These are phyloP conservation scores for Amaranthus hypochondriacus DNA, from an alignment of 148 eudicot genomes.

Conservation along the genomic window DNA sequence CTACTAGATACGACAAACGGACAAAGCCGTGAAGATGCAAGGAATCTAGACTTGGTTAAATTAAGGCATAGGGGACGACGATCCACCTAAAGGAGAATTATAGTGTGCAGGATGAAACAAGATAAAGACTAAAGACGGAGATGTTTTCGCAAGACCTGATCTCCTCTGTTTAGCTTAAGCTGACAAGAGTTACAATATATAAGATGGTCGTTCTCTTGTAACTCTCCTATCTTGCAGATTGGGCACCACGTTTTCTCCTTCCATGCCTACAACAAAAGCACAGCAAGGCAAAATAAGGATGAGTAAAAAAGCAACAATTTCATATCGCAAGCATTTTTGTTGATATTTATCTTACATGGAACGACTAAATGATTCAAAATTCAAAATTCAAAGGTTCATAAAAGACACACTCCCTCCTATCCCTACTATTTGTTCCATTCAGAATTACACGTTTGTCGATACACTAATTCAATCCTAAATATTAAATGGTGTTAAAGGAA, in stretches of 20 bases:
- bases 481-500: too few relatives aligned
- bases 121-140: slow-evolving; percentile 17
- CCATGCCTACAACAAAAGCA: slow-evolving; percentile 37
- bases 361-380: neutral
- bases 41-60: too few relatives aligned
- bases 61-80: too few relatives aligned
- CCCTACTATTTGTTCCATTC: neutral
- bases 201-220: slow-evolving; percentile 47
- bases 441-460: too few relatives aligned
- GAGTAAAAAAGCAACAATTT: neutral
- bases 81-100: neutral
- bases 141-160: slow-evolving; percentile 46
- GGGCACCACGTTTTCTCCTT: slow-evolving; percentile 82
- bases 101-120: slow-evolving; percentile 5
- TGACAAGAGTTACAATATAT: slow-evolving; percentile 66
- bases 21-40: too few relatives aligned
- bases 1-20: too few relatives aligned
- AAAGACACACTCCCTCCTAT: neutral
- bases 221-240: slow-evolving; percentile 70
- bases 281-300: neutral
- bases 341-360: neutral
- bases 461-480: too few relatives aligned
- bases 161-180: slow-evolving; percentile 52
- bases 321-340: neutral
- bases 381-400: neutral